These are phyloP conservation scores for Claviceps pazoutovae DNA, from an alignment of 2,329 filamentous ascomycete genomes.

Conservation along the genomic window DNA sequence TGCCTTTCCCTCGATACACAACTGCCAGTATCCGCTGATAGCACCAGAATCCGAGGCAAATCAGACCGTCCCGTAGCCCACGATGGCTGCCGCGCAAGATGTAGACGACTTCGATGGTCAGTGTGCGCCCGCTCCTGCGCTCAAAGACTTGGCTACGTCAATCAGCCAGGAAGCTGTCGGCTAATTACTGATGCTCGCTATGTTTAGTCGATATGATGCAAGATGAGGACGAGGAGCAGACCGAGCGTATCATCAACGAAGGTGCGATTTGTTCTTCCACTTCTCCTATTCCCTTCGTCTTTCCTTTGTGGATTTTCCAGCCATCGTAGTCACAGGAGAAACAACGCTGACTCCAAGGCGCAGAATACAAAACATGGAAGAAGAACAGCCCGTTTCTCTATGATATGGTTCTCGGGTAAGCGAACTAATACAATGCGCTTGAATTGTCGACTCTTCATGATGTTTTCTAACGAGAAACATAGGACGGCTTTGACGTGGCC, in stretches of 20 bases:
- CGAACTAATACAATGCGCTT: background rate
- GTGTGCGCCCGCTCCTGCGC: slow-evolving; percentile 2
- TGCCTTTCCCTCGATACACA: too few relatives aligned
- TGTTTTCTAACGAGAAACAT: background rate
- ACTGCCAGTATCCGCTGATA: background rate
- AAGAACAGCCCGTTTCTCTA: slow-evolving; percentile 98
- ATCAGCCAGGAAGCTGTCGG: background rate
- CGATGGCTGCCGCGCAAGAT: slow-evolving; percentile 23
- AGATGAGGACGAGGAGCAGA: slow-evolving; percentile 57
- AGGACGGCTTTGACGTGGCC: slow-evolving; percentile 94
- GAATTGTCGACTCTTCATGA: background rate
- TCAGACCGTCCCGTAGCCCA: background rate
- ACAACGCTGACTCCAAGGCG: slow-evolving; percentile 1
- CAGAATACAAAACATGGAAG: slow-evolving; percentile 99
- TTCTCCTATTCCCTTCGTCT: background rate
- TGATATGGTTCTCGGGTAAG: slow-evolving; percentile 79
- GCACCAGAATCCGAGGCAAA: background rate
- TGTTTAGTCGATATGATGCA: slow-evolving; percentile 27
- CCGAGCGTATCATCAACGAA: slow-evolving; percentile 90
- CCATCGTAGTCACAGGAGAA: background rate
- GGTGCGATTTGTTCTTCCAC: slow-evolving; percentile 29
- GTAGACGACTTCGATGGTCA: slow-evolving; percentile 24
- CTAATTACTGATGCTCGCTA: slow-evolving; percentile 4
- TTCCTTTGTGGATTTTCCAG: too few relatives aligned
- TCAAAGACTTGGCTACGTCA: background rate